Percentiles rank a stretch among this genome's conserved stretches.
Evolutionary conservation across 345 rosid species (phyloP).

Genomic region (Moringa oleifera): DNA sequence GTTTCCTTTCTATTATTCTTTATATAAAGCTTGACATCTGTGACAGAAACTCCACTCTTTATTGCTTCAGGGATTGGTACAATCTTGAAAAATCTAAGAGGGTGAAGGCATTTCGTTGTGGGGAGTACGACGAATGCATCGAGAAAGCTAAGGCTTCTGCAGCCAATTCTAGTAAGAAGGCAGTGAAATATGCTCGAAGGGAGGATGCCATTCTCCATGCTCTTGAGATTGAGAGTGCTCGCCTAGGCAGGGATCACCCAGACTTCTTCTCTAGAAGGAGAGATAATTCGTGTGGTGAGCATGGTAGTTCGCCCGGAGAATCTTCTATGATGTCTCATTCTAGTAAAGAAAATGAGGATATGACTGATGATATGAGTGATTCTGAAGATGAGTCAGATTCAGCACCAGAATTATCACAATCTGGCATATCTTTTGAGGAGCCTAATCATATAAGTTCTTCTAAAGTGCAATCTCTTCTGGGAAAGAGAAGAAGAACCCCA

Average conservation of each 20-base stretch:
- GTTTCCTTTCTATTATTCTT: not conserved
- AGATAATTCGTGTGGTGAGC: conserved; percentile 27
- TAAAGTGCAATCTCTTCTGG: conserved; percentile 42
- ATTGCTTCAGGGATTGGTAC: conserved; percentile 83
- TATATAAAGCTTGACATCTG: not conserved
- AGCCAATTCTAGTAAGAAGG: conserved; percentile 60
- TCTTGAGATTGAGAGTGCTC: conserved; percentile 81
- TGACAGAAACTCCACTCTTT: conserved; percentile 1
- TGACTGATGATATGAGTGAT: conserved; percentile 31
- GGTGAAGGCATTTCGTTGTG: conserved; percentile 97
- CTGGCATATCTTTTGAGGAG: conserved; percentile 67
- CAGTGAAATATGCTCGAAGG: conserved; percentile 80
- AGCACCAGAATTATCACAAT: conserved; percentile 60
- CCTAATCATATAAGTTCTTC: conserved; percentile 35
- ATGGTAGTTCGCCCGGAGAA: conserved; percentile 38
- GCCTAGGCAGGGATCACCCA: conserved; percentile 45
- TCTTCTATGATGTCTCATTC: conserved; percentile 45
- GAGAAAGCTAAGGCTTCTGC: conserved; percentile 84
- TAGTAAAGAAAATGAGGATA: conserved; percentile 43
- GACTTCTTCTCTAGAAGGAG: conserved; percentile 31
- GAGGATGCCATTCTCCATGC: conserved; percentile 95
- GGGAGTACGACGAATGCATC: conserved; percentile 80
- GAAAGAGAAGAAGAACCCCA: conserved; percentile 81
- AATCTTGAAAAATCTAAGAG: conserved; percentile 88
- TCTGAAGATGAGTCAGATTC: conserved; percentile 39